These are phyloP conservation scores for Ceratobasidium sp. DNA, from an alignment of 1,284 basidiomycete species.

Conservation along the genomic window DNA sequence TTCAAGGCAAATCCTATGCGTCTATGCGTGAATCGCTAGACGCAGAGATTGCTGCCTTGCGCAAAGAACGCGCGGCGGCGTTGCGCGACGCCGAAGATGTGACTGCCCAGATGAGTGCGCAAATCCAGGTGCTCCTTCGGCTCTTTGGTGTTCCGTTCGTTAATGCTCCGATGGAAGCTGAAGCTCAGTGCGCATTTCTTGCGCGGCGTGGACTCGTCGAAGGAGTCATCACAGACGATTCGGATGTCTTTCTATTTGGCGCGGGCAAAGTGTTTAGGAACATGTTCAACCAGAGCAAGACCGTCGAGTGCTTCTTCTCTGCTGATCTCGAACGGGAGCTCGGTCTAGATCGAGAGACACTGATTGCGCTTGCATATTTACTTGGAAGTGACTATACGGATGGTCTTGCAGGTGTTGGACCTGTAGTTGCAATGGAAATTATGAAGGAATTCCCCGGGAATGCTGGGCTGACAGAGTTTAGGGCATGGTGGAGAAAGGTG, in stretches of 20 bases:
- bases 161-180: constrained; percentile 99
- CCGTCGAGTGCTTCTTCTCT: constrained; percentile 94
- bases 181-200: constrained; percentile 97
- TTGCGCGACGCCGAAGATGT: constrained; percentile 96
- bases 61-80: constrained; percentile 87
- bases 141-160: constrained; percentile 98
- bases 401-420: constrained; percentile 95
- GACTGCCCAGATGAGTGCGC: constrained; percentile 93
- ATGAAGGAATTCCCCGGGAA: constrained; percentile 90
- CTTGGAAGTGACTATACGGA: constrained; percentile 98
- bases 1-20: constrained; percentile 86
- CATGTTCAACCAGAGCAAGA: constrained; percentile 99
- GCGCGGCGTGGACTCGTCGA: constrained; percentile 90
- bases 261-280: constrained; percentile 96
- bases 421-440: constrained; percentile 96
- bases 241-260: constrained; percentile 98
- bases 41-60: constrained; percentile 87
- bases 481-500: constrained; percentile 96
- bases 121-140: constrained; percentile 95
- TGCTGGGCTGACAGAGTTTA: constrained; percentile 88
- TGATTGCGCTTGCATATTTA: constrained; percentile 92
- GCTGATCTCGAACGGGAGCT: constrained; percentile 91
- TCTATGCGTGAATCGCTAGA: constrained; percentile 90
- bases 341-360: constrained; percentile 86
- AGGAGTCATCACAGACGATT: constrained; percentile 99